Evolutionary conservation across 2,329 filamentous ascomycete genomes (phyloP).

Genomic region (Ascochyta clinopodiicola): DNA sequence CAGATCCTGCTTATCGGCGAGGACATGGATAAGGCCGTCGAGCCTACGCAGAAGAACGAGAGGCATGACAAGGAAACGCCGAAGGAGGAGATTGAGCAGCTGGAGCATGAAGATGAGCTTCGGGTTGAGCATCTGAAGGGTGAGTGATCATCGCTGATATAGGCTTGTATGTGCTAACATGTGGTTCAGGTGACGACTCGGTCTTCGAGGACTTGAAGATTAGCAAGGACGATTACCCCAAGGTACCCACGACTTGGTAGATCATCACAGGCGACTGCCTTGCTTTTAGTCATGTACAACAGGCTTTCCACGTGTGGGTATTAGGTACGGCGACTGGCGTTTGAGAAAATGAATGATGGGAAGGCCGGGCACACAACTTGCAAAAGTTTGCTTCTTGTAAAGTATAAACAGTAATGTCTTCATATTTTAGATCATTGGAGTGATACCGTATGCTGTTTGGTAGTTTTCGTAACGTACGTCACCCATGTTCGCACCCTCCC

Average conservation of each 20-base stretch:
- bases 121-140: constrained; percentile 67
- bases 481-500: too few species aligned
- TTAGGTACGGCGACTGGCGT: not conserved
- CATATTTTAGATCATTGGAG: not conserved
- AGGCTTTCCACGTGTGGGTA: not conserved
- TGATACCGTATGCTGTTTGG: not conserved
- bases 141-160: constrained; percentile 36
- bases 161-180: constrained; percentile 5
- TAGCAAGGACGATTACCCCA: constrained; percentile 66
- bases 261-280: not conserved
- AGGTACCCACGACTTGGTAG: constrained; percentile 46
- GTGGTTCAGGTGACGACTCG: constrained; percentile 60
- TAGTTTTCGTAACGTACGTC: too few species aligned
- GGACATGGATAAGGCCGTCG: constrained; percentile 63
- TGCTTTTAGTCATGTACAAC: not conserved
- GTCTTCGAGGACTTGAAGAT: constrained; percentile 67
- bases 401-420: not conserved
- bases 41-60: constrained; percentile 64
- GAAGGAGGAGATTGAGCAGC: constrained; percentile 72
- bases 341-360: not conserved
- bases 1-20: constrained; percentile 83
- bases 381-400: not conserved
- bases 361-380: not conserved
- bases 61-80: constrained; percentile 66
- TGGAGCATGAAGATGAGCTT: constrained; percentile 76